A percentile compares a stretch with the other conserved stretches of the same genome.
Evolutionary conservation across 1,284 basidiomycete genomes (phyloP).

Genomic region (Bondarzewia mesenterica): DNA sequence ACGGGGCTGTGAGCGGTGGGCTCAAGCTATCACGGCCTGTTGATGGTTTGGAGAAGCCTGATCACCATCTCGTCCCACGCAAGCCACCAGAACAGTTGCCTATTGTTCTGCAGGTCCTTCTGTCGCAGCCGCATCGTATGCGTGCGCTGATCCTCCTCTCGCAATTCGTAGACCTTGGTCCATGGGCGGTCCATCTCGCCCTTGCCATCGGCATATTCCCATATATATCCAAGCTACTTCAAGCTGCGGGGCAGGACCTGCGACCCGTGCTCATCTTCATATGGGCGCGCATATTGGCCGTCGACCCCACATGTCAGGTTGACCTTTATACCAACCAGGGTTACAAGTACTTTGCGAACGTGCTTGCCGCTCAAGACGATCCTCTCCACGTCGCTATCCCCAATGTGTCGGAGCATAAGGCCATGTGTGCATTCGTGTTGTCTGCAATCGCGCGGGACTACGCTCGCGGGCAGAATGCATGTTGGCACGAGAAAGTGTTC

Average conservation of each 20-base stretch:
- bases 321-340: constrained; percentile 85
- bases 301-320: constrained; percentile 88
- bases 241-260: constrained; percentile 90
- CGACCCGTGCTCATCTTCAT: constrained; percentile 99
- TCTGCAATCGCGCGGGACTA: constrained; percentile 90
- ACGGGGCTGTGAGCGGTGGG: constrained; percentile 5
- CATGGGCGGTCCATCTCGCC: constrained; percentile 97
- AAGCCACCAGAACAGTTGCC: constrained; percentile 95
- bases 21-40: constrained; percentile 8
- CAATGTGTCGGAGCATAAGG: constrained; percentile 93
- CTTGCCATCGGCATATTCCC: constrained; percentile 99
- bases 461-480: constrained; percentile 80
- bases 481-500: constrained; percentile 81
- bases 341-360: constrained; percentile 84
- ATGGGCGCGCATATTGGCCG: constrained; percentile 95
- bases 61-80: constrained; percentile 66
- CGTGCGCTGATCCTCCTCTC: constrained; percentile 95
- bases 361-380: constrained; percentile 64
- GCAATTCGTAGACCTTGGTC: constrained; percentile 95
- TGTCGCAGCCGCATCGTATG: constrained; percentile 94
- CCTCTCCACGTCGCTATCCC: constrained; percentile 50
- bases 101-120: constrained; percentile 92
- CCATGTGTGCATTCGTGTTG: constrained; percentile 98
- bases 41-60: constrained; percentile 12
- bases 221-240: constrained; percentile 93